Evolutionary conservation across 106 monocot species (phyloP).

Genomic region (Apostasia ramifera): DNA sequence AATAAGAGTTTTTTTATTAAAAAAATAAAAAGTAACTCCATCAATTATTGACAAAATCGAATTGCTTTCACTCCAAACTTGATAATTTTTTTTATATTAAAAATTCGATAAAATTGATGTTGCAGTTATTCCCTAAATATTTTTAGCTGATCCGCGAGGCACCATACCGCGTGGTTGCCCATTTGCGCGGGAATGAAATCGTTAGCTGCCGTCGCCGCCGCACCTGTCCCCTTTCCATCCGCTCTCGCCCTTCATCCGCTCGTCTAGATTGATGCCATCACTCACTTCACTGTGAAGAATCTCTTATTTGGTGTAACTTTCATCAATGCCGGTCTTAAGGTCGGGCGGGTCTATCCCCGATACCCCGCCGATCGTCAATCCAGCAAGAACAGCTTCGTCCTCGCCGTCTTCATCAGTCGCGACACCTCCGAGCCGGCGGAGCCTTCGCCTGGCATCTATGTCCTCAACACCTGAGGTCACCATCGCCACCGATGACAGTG

Average conservation of each 20-base stretch:
- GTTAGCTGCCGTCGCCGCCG: neutral
- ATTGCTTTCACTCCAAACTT: too few species aligned
- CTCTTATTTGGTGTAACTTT: neutral
- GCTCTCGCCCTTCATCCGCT: neutral
- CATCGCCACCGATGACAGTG: neutral
- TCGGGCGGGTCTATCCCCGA: slow-evolving; percentile 1
- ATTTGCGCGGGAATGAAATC: slow-evolving; percentile 1
- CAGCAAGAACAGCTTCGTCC: neutral
- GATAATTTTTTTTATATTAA: too few species aligned
- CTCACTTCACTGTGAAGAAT: neutral
- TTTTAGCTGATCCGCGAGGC: too few species aligned
- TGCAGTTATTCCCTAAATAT: too few species aligned
- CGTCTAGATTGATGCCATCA: neutral
- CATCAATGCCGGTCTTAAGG: slow-evolving; percentile 8
- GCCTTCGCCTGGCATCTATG: slow-evolving; percentile 32
- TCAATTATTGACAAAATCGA: too few species aligned
- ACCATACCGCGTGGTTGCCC: too few species aligned
- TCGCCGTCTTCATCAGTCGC: neutral
- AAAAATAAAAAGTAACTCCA: too few species aligned
- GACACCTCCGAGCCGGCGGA: slow-evolving; percentile 20
- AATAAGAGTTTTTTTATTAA: too few species aligned
- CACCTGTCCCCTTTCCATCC: neutral
- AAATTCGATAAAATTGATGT: too few species aligned
- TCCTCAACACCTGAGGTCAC: neutral
- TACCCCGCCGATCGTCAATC: slow-evolving; percentile 1